A percentile compares a stretch with the other conserved stretches of the same genome.
Conservation (phyloP, 805 yeast species). For the Helenozyma rhizophorensis region DNA sequence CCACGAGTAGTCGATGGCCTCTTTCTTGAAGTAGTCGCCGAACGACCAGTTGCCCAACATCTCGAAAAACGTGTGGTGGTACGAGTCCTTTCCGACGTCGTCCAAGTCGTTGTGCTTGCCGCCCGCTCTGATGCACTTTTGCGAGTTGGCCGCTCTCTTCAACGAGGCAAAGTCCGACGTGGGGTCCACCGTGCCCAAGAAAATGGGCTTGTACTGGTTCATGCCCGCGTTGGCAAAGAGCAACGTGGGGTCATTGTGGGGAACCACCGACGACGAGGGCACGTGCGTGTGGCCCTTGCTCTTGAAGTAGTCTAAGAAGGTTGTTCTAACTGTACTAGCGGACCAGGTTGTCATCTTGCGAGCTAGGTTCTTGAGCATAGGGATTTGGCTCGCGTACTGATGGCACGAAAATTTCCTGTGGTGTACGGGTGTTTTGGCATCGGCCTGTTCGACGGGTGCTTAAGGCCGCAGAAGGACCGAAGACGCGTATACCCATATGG, state of each 20-base stretch:
- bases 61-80: conserved; percentile 98
- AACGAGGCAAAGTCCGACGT: conserved; percentile 77
- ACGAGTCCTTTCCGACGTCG: conserved; percentile 96
- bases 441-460: no score
- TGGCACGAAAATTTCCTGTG: not conserved
- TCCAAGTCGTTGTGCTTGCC: conserved; percentile 98
- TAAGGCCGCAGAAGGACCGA: no score
- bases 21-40: conserved; percentile 97
- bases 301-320: conserved; percentile 80
- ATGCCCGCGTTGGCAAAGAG: conserved; percentile 98
- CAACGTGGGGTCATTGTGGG: conserved; percentile 96
- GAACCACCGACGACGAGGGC: conserved; percentile 91
- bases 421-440: no score
- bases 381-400: not conserved
- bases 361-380: conserved; percentile 16
- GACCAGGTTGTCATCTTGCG: conserved; percentile 30
- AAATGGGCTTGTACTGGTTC: conserved; percentile 98
- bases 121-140: conserved; percentile 98
- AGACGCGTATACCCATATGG: no score
- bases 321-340: conserved; percentile 63
- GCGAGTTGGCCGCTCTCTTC: conserved; percentile 91
- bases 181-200: conserved; percentile 96
- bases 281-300: conserved; percentile 70
- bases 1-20: conserved; percentile 88
- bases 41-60: conserved; percentile 99